phyloP scores from a whole-genome alignment of 441 rosid species.

The Melastoma candidum region DNA sequence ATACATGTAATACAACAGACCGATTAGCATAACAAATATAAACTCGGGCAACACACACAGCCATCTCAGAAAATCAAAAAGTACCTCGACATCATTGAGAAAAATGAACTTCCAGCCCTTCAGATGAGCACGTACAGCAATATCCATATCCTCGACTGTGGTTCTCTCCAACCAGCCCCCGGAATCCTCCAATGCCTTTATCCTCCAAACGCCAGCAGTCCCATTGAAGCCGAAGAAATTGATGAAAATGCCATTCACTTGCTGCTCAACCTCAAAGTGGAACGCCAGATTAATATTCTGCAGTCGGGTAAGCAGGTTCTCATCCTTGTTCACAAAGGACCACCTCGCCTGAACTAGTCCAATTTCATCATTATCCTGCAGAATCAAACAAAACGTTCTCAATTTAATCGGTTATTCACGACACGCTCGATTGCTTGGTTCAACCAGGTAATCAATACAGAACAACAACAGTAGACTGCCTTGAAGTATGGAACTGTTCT shows the following conservation, averaged over 20 bases:
- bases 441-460: neutral
- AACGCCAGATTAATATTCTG: slow-evolving; percentile 84
- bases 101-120: slow-evolving; percentile 83
- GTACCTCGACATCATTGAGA: slow-evolving; percentile 85
- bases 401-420: neutral
- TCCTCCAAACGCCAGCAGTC: slow-evolving; percentile 96
- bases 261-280: slow-evolving; percentile 97
- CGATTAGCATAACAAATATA: neutral
- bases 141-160: slow-evolving; percentile 97
- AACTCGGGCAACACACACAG: neutral
- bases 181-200: slow-evolving; percentile 87
- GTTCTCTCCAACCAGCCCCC: slow-evolving; percentile 99
- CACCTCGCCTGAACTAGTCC: slow-evolving; percentile 92
- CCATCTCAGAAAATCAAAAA: neutral
- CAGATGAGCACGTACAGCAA: slow-evolving; percentile 95
- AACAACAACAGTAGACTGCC: slow-evolving; percentile 25
- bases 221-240: slow-evolving; percentile 95
- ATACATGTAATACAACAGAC: slow-evolving; percentile 4
- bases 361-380: slow-evolving; percentile 68
- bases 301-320: slow-evolving; percentile 75
- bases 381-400: neutral
- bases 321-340: slow-evolving; percentile 93
- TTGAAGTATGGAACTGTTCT: slow-evolving; percentile 79
- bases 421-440: neutral
- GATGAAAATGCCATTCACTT: slow-evolving; percentile 74